Evolutionary conservation across 768 basidiomycete species (phyloP), one percentile per base, ranked within the genome.

Genomic region (Tylopilus plumbeoviolaceoides): DNA sequence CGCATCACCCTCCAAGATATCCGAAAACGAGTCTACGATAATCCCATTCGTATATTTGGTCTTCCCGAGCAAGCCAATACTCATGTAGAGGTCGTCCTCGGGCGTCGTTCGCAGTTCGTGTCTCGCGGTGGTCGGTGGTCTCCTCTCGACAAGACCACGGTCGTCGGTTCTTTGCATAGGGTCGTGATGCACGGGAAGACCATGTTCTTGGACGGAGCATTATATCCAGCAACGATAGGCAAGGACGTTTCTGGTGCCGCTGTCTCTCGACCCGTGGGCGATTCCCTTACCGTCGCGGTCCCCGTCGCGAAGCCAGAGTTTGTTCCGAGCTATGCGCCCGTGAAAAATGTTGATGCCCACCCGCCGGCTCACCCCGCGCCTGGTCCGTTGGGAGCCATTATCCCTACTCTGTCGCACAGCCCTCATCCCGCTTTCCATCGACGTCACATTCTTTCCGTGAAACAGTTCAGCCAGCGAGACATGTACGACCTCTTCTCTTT

Each of bases 401-500:
- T 62, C 30, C 55, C 67, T 7, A 53, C 46, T 45, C 28, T 67
- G 40, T 42, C 51, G 6, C 67, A 71, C 15, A 54, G 36, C 17
- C 82, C 83, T 48, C 89, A 93, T 60, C 90, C 91, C 0, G 83
- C 91, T 4, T 98, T 95, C 85, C 84, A 94, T 61, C 86, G 91
- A 51, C 84, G 91, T 36, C 92, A 98, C 67, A 92, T 98, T 54
- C 82, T 98, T 17, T 85, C 91, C 0, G 93, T 98, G 55, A 97
- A 94, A 66, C 93, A 98, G 59, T 94, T 98, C 72, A 83, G 76
- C 35, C 84, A 89, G 50, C 84, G 86, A 41, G 94, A 99, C 62
- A 78, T 98, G 55, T 89, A 98, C 65, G 89, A 91, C 56, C 82
- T 99, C 38, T 99, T 98, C 76, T 85, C 90, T 43, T 75, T 98